phyloP scores from a whole-genome alignment of 2,329 filamentous ascomycete genomes.

The Nothomitra cinnamomea region DNA sequence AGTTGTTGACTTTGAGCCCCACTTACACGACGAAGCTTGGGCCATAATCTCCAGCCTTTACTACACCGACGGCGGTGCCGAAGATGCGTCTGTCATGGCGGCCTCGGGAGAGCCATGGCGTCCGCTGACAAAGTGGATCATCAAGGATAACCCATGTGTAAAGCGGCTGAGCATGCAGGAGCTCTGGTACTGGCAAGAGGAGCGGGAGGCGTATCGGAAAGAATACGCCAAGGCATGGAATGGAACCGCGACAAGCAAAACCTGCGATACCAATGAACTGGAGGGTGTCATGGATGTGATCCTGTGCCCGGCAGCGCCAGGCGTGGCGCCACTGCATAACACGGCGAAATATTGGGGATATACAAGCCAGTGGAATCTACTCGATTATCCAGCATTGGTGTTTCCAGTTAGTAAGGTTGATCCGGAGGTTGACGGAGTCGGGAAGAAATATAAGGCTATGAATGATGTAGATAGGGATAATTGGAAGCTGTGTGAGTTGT shows the following conservation, averaged over 20 bases:
- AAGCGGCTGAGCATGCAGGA: conserved; percentile 26
- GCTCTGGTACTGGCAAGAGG: conserved; percentile 23
- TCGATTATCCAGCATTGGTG: conserved; percentile 46
- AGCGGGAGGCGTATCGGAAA: conserved; percentile 27
- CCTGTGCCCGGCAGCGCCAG: conserved; percentile 40
- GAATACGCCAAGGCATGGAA: conserved; percentile 31
- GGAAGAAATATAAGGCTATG: conserved; percentile 21
- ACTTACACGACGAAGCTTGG: conserved; percentile 32
- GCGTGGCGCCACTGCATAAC: conserved; percentile 35
- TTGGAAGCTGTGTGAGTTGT: conserved; percentile 26
- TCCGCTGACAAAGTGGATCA: conserved; percentile 41
- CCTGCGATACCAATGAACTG: conserved; percentile 15
- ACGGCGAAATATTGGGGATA: conserved; percentile 45
- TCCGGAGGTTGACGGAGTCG: conserved; percentile 23
- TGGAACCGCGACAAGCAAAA: conserved; percentile 19
- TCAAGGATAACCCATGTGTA: conserved; percentile 35
- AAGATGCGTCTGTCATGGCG: conserved; percentile 32
- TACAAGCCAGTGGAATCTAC: conserved; percentile 48
- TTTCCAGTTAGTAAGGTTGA: conserved; percentile 39
- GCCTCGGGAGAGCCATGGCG: conserved; percentile 39
- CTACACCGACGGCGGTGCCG: conserved; percentile 42
- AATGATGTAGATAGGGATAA: conserved; percentile 32
- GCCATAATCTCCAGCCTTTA: conserved; percentile 32
- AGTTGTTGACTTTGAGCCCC: conserved; percentile 22
- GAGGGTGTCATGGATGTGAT: conserved; percentile 35